Evolutionary conservation across 2,329 filamentous ascomycete genomes (phyloP), one percentile per base, ranked within the genome.

Genomic region (Apiospora saccharicola): DNA sequence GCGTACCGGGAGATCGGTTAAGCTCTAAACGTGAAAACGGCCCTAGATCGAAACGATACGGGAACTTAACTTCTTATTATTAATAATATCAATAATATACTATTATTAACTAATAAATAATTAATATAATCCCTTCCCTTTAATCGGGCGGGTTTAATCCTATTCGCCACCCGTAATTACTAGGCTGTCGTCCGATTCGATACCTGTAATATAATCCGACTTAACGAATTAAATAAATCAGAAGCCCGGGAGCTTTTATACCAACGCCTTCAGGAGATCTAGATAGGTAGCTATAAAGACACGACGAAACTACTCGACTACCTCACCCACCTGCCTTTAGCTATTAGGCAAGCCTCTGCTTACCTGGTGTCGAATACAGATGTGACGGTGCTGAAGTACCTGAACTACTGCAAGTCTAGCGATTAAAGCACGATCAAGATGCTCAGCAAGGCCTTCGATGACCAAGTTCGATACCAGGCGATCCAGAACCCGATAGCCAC

Each of bases 111-210:
- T 3, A 22, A 57, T 14, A 22, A 30, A 3, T 22, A 57, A 5
- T 3, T 24, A 30, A 24, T 57, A 6, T n/a, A 37, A 7, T 37
- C 34, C 43, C 43, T 71, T 2, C 70, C 70, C 5, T 68, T 71
- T 22, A 71, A 24, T 30, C 57, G 70, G 19, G 14, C 49, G n/a
- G 57, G 70, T 2, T 71, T 61, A 26, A 71, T 71, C 34, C 37
- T 71, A 43, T 71, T 71, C 57, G 67, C 61, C 6, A 71, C 70
- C 8, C 37, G 70, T 3, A 68, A 68, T 61, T 61, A 68, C 37
- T 19, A 71, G 44, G 43, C 68, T 5, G 26, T 61, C 5, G 24
- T 41, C 10, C 37, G 34, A 37, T 44, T 71, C 6, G 61, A 71
- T 19, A 30, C 49, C n/a, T 19, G 49, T 24, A 2, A 57, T n/a